Evolutionary conservation across 345 rosid species (phyloP), one percentile per base, ranked within the genome.

Genomic region (Linum lewisii): DNA sequence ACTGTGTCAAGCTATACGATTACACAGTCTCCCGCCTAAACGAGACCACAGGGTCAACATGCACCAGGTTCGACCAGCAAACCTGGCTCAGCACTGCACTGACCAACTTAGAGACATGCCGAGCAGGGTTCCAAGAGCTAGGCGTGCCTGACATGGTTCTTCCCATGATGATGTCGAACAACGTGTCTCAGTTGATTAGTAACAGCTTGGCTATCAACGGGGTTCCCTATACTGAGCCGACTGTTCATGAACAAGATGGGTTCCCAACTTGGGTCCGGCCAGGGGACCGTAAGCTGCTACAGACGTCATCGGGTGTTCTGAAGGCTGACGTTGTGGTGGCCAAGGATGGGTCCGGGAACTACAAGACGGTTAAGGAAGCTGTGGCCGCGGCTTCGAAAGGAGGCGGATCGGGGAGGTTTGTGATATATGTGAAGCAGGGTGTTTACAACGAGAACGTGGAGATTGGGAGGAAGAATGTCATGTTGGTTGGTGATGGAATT

Each of bases 401-500:
- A 64, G 68, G 9, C 79, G 85, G 14, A 75, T 73, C 2, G n/a
- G 77, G 75, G 24, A 80, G 95, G 75, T 85, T 83, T 70, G 84
- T 87, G 20, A 90, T 90, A 51, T 69, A 56, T 25, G 74, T 90
- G 51, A 90, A 83, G 75, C 70, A 74, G 1, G 97, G 97, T 23
- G 69, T 76, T 63, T 90, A 90, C 20, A 62, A 66, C 22, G 97
- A 90, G 64, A 85, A 80, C 63, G 65, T 83, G 6, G 86, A 82
- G 45, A 78, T 83, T 21, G 86, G 82, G 0, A 75, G 62, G 64
- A 79, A 78, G 62, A 82, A 87, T 51, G 77, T 87, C 19, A 90
- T 87, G 97, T 65, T 87, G 13, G 80, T 83, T 16, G 97, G 95
- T 0, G 95, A 87, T 52, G 94, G 95, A 0, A 55, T 75, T 66